phyloP scores from a whole-genome alignment of 805 yeast species.

The Cyberlindnera sargentensis region DNA sequence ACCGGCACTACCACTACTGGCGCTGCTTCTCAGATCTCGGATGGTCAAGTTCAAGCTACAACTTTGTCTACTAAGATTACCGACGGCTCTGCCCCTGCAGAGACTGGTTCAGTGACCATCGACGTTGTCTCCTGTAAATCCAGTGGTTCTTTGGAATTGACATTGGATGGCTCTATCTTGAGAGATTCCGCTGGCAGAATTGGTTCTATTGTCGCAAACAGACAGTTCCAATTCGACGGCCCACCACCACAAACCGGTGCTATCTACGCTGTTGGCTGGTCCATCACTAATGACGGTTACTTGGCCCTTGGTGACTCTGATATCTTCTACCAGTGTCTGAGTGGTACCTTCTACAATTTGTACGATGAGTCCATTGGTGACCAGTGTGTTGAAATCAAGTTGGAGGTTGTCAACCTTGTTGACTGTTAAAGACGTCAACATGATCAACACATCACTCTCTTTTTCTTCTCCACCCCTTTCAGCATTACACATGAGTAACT shows the following conservation, averaged over 20 bases:
- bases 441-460: too few relatives aligned
- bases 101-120: conserved; percentile 4
- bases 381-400: conserved; percentile 57
- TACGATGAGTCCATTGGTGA: conserved; percentile 56
- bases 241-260: conserved; percentile 82
- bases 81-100: conserved; percentile 15
- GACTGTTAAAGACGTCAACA: background rate
- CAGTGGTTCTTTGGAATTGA: conserved; percentile 46
- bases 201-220: conserved; percentile 75
- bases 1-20: conserved; percentile 13
- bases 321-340: conserved; percentile 64
- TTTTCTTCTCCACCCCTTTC: too few relatives aligned
- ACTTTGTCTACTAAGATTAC: conserved; percentile 15
- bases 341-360: conserved; percentile 74
- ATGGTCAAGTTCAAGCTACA: conserved; percentile 27
- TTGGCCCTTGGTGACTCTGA: conserved; percentile 57
- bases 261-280: conserved; percentile 65
- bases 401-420: conserved; percentile 51
- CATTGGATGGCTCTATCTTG: conserved; percentile 43
- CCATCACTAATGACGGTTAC: conserved; percentile 43
- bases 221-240: conserved; percentile 83
- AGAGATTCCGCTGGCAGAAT: conserved; percentile 58
- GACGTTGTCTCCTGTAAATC: conserved; percentile 35
- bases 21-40: conserved; percentile 23
- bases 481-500: too few relatives aligned